Evolutionary conservation across 345 rosid species (phyloP), one percentile per base, ranked within the genome.

Genomic region (Eucalyptus guilfoylei): DNA sequence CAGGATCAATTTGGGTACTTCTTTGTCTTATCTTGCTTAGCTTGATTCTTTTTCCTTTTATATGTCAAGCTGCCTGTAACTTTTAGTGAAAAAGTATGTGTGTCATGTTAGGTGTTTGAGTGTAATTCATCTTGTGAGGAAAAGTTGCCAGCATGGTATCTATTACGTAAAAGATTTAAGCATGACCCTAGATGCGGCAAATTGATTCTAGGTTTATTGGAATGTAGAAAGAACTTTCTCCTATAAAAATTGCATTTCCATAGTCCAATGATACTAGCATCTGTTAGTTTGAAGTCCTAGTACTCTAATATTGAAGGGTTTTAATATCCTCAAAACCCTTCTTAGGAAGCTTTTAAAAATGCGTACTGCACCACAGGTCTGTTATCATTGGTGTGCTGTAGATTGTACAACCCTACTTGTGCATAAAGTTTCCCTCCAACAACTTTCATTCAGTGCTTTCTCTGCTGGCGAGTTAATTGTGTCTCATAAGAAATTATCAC

Each of bases 1-100:
- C 97, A 94, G 89, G 96, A 96, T 92, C 96, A 94, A 54, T 96
- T 93, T 58, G 98, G 99, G 98, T 96, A 95, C 50, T 62, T 8
- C 58, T 87, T 85, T 37, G 49, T 87, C 49, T 86, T 54, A 45
- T 89, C 86, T 85, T 89, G 83, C n/a, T 13, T 3, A 9, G 19
- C 24, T 86, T 37, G 7, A 47, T 45, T 83, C 34, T 14, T 49
- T 49, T 58, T 11, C 48, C 21, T 32, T 55, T 50, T 19, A 42
- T 87, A n/a, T 32, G 19, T 52, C 44, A 17, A 76, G 45, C 83
- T 37, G 83, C 83, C 83, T 37, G 83, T 76, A 37, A 76, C 47
- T 37, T 76, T 76, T 37, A 37, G 83, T 72, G 83, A 76, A 21
- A 76, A 37, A 6, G 45, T 37, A 37, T 76, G 83, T 72, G 83